Evolutionary conservation across 129 eudicot genomes (phyloP).

Genomic region (Pulicaria dysenterica): DNA sequence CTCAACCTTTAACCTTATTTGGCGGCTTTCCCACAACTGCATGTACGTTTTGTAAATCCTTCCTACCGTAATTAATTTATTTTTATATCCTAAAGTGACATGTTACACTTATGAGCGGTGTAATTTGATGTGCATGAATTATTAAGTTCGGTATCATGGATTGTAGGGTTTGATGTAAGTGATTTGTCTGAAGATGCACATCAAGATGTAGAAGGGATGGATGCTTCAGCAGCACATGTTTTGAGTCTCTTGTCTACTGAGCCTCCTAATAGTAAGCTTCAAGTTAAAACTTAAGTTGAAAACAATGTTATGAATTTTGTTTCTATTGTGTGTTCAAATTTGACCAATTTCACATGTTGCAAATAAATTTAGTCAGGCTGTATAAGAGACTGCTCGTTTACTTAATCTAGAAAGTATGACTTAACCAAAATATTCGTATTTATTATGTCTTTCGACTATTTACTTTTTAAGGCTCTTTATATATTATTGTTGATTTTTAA

Average conservation of each 20-base stretch:
- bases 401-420: too few species aligned
- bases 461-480: too few species aligned
- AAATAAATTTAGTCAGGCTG: neutral
- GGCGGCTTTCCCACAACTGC: conserved; percentile 96
- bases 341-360: conserved; percentile 1
- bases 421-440: too few species aligned
- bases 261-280: conserved; percentile 64
- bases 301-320: neutral
- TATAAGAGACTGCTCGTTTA: too few species aligned
- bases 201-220: conserved; percentile 81
- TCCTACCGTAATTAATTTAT: neutral
- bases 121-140: conserved; percentile 4
- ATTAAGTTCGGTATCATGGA: conserved; percentile 18
- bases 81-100: neutral
- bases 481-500: too few species aligned
- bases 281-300: neutral
- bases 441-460: too few species aligned
- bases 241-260: conserved; percentile 72
- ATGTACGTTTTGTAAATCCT: conserved; percentile 55
- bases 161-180: conserved; percentile 79
- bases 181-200: conserved; percentile 73
- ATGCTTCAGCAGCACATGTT: conserved; percentile 82
- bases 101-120: neutral
- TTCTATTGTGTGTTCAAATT: conserved; percentile 13
- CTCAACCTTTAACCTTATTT: conserved; percentile 78